Base-by-base conservation (phyloP, 2,329 filamentous ascomycete genomes). In the Fulvia fulva region DNA sequence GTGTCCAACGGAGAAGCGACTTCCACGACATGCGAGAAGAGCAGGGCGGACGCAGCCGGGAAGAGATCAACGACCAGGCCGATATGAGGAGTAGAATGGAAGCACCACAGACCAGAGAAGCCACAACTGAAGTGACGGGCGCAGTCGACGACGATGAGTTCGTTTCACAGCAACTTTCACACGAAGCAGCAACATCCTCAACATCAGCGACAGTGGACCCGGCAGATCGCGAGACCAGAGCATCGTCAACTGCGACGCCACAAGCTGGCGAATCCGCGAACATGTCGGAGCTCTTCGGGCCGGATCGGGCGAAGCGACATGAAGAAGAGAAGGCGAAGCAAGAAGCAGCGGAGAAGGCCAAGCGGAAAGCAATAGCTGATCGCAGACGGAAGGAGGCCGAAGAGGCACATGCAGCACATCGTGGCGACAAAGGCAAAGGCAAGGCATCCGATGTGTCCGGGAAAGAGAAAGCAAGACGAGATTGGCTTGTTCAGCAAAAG, bases 251-350 rank as follows among this genome's bases (percentile, higher is more conserved):
- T 11, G 12, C 55, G 19, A 19, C 41, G 46, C 49, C 43, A 32
- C 51, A 51, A 37, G 14, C 56, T n/a, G 55, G 51, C 25, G 50
- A 45, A 9, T 25, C 32, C 32, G 45, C 50, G 12, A 53, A 61
- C 47, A 59, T 66, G 54, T 57, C 58, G 53, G 64, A 72, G 6
- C 70, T 82, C 12, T 73, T 84, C 2, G 34, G 34, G n/a, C 75
- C 80, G 21, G 82, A 86, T 60, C 77, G 82, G 19, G 78, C 79
- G 6, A 74, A 77, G 21, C 76, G 75, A 11, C 71, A 81, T 22
- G 73, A 78, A 75, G 57, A 78, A 26, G 67, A 71, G 23, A 65
- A 66, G 16, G 43, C 57, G 21, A 76, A 78, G 61, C 44, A 78
- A 78, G 63, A 77, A 74, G 68, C 80, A 74, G 64, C 75, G 1